Conservation (phyloP, 371 early-diverging fungal genomes). For the Cokeromyces recurvatus region DNA sequence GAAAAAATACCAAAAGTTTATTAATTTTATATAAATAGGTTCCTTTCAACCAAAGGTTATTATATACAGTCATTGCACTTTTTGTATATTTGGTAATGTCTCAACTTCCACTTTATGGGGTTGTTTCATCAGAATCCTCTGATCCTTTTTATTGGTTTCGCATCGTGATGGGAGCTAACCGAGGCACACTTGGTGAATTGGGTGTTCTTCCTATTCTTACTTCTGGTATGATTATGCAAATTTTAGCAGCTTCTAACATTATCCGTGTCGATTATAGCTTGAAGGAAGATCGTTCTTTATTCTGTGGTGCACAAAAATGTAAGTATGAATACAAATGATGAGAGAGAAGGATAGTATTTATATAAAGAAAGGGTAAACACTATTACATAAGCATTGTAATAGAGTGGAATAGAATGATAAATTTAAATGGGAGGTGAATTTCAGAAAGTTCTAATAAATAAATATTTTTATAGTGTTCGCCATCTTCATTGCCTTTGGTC, state of each 20-base stretch:
- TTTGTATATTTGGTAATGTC: slow-evolving; percentile 99
- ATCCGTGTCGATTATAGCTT: slow-evolving; percentile 98
- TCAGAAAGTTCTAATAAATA: too few relatives aligned
- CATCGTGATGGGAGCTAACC: slow-evolving; percentile 98
- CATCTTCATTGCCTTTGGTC: slow-evolving; percentile 91
- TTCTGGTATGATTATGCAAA: slow-evolving; percentile 99
- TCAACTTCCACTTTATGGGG: slow-evolving; percentile 99
- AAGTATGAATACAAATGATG: slow-evolving; percentile 32
- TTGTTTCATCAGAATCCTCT: slow-evolving; percentile 95
- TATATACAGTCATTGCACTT: slow-evolving; percentile 98
- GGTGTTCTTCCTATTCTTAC: slow-evolving; percentile 99
- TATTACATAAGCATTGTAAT: too few relatives aligned
- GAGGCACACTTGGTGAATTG: slow-evolving; percentile 99
- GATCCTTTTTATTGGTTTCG: slow-evolving; percentile 99
- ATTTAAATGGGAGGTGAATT: too few relatives aligned
- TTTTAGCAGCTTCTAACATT: slow-evolving; percentile 94
- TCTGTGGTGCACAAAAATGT: slow-evolving; percentile 98
- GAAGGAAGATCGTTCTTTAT: slow-evolving; percentile 98
- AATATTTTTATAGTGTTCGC: slow-evolving; percentile 64
- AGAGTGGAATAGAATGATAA: too few relatives aligned
- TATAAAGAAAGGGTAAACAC: slow-evolving; percentile 1
- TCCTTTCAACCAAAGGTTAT: slow-evolving; percentile 96
- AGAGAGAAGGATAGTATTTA: not conserved
- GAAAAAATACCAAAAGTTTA: not conserved
- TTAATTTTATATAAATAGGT: slow-evolving; percentile 50